phyloP scores from a whole-genome alignment of 164 flowering plant genomes.

The Warburgia ugandensis region DNA sequence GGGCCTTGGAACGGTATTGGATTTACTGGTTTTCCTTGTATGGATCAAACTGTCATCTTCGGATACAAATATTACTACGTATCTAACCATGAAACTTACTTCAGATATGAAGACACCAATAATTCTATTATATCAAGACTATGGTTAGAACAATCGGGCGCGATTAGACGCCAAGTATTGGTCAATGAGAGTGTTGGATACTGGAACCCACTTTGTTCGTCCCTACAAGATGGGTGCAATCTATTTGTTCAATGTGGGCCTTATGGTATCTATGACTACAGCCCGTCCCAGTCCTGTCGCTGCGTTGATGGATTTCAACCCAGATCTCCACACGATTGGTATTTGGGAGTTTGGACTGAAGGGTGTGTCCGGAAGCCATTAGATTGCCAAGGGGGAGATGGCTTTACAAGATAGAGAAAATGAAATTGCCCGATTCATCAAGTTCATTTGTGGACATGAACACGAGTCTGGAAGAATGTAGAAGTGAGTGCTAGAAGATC shows the following conservation, averaged over 20 bases:
- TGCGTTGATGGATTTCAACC: slow-evolving; percentile 26
- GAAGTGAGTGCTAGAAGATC: slow-evolving; percentile 11
- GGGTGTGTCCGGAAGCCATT: slow-evolving; percentile 15
- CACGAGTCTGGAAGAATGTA: slow-evolving; percentile 21
- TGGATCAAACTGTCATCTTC: slow-evolving; percentile 14
- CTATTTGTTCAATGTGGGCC: slow-evolving; percentile 22
- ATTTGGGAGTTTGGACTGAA: slow-evolving; percentile 8
- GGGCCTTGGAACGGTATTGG: slow-evolving; percentile 61
- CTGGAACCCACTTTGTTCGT: slow-evolving; percentile 6
- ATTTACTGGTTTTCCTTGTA: slow-evolving; percentile 54
- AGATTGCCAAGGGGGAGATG: slow-evolving; percentile 15
- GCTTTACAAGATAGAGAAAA: slow-evolving; percentile 8
- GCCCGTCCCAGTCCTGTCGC: slow-evolving; percentile 13
- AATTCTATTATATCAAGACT: slow-evolving; percentile 26
- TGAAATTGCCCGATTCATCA: slow-evolving; percentile 20
- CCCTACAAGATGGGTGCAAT: slow-evolving; percentile 26
- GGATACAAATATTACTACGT: slow-evolving; percentile 17
- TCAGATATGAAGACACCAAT: slow-evolving; percentile 16
- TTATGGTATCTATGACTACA: slow-evolving; percentile 20
- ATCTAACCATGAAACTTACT: slow-evolving; percentile 24
- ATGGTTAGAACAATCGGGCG: slow-evolving; percentile 17
- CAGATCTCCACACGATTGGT: slow-evolving; percentile 9
- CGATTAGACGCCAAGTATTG: slow-evolving; percentile 15
- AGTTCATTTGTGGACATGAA: neutral
- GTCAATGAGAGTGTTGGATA: neutral